Evolutionary conservation across 2,329 filamentous ascomycete species (phyloP), one percentile per base, ranked within the genome.

Genomic region (Leptographium wingfieldii): DNA sequence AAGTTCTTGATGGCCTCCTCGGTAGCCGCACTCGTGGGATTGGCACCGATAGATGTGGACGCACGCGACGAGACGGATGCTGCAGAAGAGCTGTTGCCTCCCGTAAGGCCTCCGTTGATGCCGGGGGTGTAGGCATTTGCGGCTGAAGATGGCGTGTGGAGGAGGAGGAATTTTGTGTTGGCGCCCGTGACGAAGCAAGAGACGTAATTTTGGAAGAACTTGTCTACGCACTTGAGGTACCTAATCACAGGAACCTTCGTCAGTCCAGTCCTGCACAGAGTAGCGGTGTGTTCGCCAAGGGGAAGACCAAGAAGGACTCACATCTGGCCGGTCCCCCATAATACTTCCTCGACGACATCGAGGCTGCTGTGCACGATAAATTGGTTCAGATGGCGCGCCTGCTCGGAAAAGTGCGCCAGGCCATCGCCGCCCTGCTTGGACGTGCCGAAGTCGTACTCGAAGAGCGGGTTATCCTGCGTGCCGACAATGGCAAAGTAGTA

Each of bases 401-500:
- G 86, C 65, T 95, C 89, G 61, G 82, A 84, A 78, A 96, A 97
- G 69, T 89, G 88, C 63, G 92, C 83, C 71, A 91, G 80, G 67
- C 94, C 94, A 78, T 97, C 94, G 71, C 92, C 92, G 75, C 92
- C 92, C 68, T 91, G 87, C 74, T 96, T 96, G 49, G 90, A 95
- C 48, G 92, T 96, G 68, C 94, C 94, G 72, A 99, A 99, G 71
- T 96, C 92, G 74, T 95, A 84, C 76, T 95, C 92, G 76, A 97
- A 99, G 66, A 99, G 83, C 40, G 94, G 92, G 70, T 92, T 95
- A 77, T 99, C 94, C 68, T 90, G 89, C 27, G 91, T 95, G 70
- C 92, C 94, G 72, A 99, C 84, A 67, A 99, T 96, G 70, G 89
- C 89, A 76, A 99, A 97, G 78, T 96, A 96, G 80, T 97, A 99